Base-by-base conservation (phyloP, 2,329 filamentous ascomycete species). In the Aspergillus neoniger region DNA sequence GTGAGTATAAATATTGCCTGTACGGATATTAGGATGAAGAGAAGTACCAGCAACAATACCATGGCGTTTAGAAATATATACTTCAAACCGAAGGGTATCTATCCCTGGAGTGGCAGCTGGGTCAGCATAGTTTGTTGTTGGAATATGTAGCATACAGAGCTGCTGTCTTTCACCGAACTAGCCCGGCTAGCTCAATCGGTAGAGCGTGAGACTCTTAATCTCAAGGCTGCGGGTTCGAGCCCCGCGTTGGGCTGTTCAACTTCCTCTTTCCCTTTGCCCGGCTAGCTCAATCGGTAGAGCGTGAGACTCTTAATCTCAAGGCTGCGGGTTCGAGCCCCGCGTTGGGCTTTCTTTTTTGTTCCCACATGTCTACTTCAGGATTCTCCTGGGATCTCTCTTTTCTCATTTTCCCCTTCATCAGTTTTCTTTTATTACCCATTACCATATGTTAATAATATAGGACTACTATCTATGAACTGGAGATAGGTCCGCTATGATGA, bases 201-300 rank as follows among this genome's bases (percentile, higher is more conserved):
- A 80, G 74, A 76, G 74, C 75, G 74, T 80, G 78, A 78, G 78
- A 77, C 77, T 80, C 77, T 80, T 81, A 78, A 74, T 72, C 74
- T 72, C 72, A 73, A 73, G 69, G 70, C 66, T 75, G 74, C 71
- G 74, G 73, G 74, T 76, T 76, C 74, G 72, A 76, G 70, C 74
- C 74, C 73, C 74, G 70, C 74, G 72, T 76, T 74, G 70, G 74
- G 74, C 73, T 76, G n/a, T n/a, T n/a, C n/a, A n/a, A n/a, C n/a
- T n/a, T n/a, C n/a, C n/a, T n/a, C n/a, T n/a, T n/a, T n/a, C n/a
- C n/a, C n/a, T n/a, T n/a, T n/a, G n/a, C n/a, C n/a, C n/a, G n/a
- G n/a, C n/a, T n/a, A 80, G 79, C 79, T 81, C 79, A 81, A 80
- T 81, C 77, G 78, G 72, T 78, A 80, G 74, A 77, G 74, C 75